Evolutionary conservation across 306 rosid genomes (phyloP).

Genomic region (Vachellia collinsii): DNA sequence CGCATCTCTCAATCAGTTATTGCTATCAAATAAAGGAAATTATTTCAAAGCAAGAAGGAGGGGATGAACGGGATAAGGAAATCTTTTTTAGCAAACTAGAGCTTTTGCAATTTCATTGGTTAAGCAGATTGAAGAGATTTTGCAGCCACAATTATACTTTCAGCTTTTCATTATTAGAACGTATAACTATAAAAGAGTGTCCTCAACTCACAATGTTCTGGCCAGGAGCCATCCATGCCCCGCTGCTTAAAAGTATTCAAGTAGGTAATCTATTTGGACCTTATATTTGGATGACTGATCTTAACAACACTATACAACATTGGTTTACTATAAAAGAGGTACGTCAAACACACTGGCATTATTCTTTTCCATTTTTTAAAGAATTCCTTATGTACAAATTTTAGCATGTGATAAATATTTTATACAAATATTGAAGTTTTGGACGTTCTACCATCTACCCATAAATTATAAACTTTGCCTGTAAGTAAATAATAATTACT

Average conservation of each 20-base stretch:
- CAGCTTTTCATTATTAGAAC: neutral
- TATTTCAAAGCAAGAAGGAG: neutral
- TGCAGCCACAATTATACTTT: neutral
- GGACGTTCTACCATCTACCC: neutral
- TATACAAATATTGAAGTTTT: neutral
- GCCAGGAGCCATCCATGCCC: neutral
- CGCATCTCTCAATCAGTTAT: rapidly evolving
- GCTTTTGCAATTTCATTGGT: neutral
- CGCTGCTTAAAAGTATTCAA: neutral
- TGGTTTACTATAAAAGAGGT: neutral
- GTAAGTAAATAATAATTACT: neutral
- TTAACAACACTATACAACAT: neutral
- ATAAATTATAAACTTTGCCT: too few relatives aligned
- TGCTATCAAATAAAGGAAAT: slow-evolving; percentile 1
- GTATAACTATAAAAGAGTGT: too few relatives aligned
- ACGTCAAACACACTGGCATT: neutral
- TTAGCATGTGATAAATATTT: neutral
- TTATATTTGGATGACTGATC: neutral
- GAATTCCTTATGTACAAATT: neutral
- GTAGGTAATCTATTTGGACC: neutral
- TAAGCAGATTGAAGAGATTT: neutral
- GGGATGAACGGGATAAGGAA: neutral
- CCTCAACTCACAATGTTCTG: neutral
- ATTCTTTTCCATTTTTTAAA: neutral
- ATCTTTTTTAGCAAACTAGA: neutral